phyloP scores from a whole-genome alignment of 192 early-diverging fungal genomes.

The Mortierella alpina region DNA sequence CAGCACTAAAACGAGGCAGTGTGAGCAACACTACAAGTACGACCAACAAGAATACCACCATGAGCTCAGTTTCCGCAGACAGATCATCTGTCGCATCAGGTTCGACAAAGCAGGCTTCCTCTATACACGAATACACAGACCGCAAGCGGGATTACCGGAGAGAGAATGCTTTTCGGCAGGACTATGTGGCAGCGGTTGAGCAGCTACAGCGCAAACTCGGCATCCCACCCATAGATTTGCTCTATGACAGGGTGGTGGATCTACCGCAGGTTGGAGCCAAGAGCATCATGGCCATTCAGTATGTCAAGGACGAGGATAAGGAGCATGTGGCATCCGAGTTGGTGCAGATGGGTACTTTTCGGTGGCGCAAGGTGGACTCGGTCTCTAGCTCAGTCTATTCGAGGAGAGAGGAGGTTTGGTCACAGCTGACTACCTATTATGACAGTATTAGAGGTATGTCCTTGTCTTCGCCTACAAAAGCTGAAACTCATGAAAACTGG shows the following conservation, averaged over 20 bases:
- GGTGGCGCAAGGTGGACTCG: constrained; percentile 55
- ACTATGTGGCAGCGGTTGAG: constrained; percentile 34
- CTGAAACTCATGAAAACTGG: too few species aligned
- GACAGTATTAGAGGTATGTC: constrained; percentile 39
- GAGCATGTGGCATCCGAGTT: constrained; percentile 50
- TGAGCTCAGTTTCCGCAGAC: constrained; percentile 26
- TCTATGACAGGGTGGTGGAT: constrained; percentile 58
- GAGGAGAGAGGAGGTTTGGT: constrained; percentile 45
- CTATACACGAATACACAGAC: constrained; percentile 29
- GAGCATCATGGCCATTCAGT: constrained; percentile 57
- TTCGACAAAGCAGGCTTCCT: background rate
- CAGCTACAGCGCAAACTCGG: constrained; percentile 33
- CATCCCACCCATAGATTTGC: constrained; percentile 35
- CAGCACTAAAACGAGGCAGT: constrained; percentile 17
- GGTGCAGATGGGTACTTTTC: constrained; percentile 40
- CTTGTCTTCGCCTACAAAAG: background rate
- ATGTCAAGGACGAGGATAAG: constrained; percentile 39
- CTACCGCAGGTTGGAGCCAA: constrained; percentile 51
- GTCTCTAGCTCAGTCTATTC: constrained; percentile 40
- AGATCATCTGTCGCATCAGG: constrained; percentile 15
- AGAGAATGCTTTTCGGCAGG: constrained; percentile 37
- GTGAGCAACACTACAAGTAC: constrained; percentile 11
- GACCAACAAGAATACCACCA: constrained; percentile 1
- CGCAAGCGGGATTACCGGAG: constrained; percentile 23
- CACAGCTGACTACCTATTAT: constrained; percentile 31